These are phyloP conservation scores for Metschnikowia sp. DNA, from an alignment of 805 yeast genomes.

Conservation along the genomic window DNA sequence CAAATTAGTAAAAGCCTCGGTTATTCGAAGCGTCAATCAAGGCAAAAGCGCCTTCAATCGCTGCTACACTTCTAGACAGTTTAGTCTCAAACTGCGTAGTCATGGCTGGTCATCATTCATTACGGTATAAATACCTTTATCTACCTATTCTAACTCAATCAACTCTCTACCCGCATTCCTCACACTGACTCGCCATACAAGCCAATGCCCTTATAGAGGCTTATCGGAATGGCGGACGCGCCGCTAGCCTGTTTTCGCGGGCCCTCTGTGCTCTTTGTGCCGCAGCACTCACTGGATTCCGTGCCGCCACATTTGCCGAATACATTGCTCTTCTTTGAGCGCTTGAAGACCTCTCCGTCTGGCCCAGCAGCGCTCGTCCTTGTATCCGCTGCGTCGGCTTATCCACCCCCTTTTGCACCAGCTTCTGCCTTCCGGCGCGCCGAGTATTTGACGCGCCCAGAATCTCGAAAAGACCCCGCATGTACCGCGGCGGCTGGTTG, in stretches of 20 bases:
- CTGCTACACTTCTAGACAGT: too few species aligned
- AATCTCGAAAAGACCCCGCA: conserved; percentile 35
- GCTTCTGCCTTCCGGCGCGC: neutral
- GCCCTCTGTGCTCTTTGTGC: conserved; percentile 15
- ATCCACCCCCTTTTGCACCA: too few species aligned
- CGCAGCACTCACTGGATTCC: conserved; percentile 5
- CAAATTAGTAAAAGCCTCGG: too few species aligned
- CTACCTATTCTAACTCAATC: too few species aligned
- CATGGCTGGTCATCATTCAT: too few species aligned
- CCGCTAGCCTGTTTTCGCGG: conserved; percentile 9
- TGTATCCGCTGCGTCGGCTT: neutral
- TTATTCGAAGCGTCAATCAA: too few species aligned
- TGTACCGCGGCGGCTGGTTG: conserved; percentile 42
- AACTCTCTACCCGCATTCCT: too few species aligned
- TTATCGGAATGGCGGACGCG: conserved; percentile 11
- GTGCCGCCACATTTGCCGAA: neutral
- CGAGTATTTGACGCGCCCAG: conserved; percentile 10
- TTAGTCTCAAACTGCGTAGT: too few species aligned
- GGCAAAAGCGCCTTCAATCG: too few species aligned
- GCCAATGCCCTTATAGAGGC: neutral
- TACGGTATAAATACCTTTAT: too few species aligned
- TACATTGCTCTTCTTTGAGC: neutral
- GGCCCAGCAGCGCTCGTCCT: neutral
- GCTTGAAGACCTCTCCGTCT: neutral
- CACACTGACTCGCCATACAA: too few species aligned